phyloP scores from a whole-genome alignment of 345 rosid genomes.

The Acer saccharum region DNA sequence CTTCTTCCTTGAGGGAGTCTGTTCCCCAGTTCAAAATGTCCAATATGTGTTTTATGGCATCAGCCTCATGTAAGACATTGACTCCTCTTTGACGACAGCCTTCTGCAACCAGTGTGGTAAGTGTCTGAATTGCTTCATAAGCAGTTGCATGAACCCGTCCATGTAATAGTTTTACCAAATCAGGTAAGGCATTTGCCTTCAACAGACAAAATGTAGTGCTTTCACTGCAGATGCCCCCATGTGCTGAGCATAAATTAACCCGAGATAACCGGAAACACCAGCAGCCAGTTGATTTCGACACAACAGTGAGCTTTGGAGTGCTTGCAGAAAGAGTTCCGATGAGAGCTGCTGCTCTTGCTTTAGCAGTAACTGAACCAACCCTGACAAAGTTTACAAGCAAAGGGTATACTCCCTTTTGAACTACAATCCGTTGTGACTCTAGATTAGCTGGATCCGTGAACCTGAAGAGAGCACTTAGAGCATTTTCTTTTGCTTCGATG shows the following conservation, averaged over 20 bases:
- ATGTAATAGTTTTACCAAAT: constrained; percentile 45
- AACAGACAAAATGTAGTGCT: constrained; percentile 54
- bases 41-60: constrained; percentile 47
- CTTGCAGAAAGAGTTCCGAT: constrained; percentile 60
- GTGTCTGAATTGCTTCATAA: constrained; percentile 60
- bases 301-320: constrained; percentile 44
- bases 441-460: constrained; percentile 56
- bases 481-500: constrained; percentile 65
- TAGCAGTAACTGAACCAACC: constrained; percentile 47
- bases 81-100: constrained; percentile 41
- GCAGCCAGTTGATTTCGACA: constrained; percentile 31
- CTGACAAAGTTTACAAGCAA: constrained; percentile 50
- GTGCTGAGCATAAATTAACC: constrained; percentile 46
- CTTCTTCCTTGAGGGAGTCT: constrained; percentile 55
- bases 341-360: constrained; percentile 67
- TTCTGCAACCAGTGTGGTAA: constrained; percentile 51
- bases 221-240: constrained; percentile 54
- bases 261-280: constrained; percentile 43
- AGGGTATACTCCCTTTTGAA: constrained; percentile 53
- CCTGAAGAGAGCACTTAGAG: constrained; percentile 66
- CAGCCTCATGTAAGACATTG: constrained; percentile 47
- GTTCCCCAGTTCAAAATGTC: constrained; percentile 58
- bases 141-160: constrained; percentile 45
- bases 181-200: constrained; percentile 50
- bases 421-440: constrained; percentile 49